Evolutionary conservation across 2,329 filamentous ascomycete species (phyloP).

Genomic region (Nemania diffusa): DNA sequence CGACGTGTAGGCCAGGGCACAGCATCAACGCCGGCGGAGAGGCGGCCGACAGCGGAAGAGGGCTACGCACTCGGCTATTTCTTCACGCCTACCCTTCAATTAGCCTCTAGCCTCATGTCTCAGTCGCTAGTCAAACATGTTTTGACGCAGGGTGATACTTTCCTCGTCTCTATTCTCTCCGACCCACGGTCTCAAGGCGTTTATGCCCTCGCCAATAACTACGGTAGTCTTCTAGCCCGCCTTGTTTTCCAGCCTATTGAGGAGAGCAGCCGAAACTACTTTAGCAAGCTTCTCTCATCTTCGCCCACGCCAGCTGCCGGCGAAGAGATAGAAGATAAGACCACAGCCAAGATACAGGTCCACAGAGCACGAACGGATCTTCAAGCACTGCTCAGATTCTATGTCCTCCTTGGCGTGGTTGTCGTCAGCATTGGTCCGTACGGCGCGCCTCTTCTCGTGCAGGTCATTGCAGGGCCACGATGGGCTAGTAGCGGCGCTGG

Average conservation of each 20-base stretch:
- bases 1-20: conserved; percentile 50
- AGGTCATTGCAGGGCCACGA: conserved; percentile 77
- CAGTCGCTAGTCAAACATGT: conserved; percentile 93
- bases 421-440: conserved; percentile 78
- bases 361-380: conserved; percentile 64
- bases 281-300: conserved; percentile 77
- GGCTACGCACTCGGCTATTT: conserved; percentile 71
- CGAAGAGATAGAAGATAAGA: conserved; percentile 6
- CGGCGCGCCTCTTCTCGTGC: conserved; percentile 77
- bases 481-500: conserved; percentile 82
- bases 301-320: conserved; percentile 39
- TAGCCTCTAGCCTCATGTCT: conserved; percentile 84
- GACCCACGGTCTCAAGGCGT: conserved; percentile 84
- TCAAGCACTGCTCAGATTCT: conserved; percentile 73
- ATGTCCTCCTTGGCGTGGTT: conserved; percentile 77
- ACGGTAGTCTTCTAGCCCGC: conserved; percentile 86
- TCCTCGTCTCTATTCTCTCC: conserved; percentile 83
- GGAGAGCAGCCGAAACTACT: conserved; percentile 90
- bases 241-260: conserved; percentile 95
- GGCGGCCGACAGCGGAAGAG: not conserved
- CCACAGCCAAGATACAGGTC: conserved; percentile 44
- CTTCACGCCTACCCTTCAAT: conserved; percentile 73
- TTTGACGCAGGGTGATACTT: conserved; percentile 91
- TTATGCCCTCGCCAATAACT: conserved; percentile 94
- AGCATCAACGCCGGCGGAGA: conserved; percentile 14